Evolutionary conservation across 78 protist genomes (phyloP).

Genomic region (Dictyostelium intermedium): DNA sequence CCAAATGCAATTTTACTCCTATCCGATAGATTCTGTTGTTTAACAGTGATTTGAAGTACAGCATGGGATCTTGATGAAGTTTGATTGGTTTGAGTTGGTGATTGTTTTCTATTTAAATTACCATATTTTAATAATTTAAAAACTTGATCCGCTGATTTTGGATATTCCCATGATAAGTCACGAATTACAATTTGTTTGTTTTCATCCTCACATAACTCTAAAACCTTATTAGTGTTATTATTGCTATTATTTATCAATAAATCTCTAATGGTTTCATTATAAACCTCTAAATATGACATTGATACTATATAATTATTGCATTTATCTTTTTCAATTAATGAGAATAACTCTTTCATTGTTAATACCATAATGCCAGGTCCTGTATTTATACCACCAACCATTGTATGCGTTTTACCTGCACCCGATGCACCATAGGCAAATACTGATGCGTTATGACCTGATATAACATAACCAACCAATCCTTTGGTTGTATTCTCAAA

Average conservation of each 20-base stretch:
- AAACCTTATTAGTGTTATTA: background rate
- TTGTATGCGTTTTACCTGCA: conserved; percentile 93
- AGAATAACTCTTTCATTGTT: conserved; percentile 91
- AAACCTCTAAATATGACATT: conserved; percentile 92
- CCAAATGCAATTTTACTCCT: background rate
- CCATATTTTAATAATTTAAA: conserved; percentile 86
- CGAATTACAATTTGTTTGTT: conserved; percentile 50
- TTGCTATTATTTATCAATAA: conserved; percentile 38
- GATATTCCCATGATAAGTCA: conserved; percentile 58
- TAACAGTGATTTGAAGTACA: conserved; percentile 83
- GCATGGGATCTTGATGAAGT: conserved; percentile 96
- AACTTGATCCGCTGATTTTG: conserved; percentile 69
- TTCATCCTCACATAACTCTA: conserved; percentile 89
- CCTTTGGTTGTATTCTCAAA: conserved; percentile 61
- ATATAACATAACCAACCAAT: conserved; percentile 76
- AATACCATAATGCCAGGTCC: conserved; percentile 90
- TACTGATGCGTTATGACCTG: conserved; percentile 88
- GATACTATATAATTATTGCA: background rate
- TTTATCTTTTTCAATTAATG: conserved; percentile 38
- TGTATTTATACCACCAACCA: conserved; percentile 78
- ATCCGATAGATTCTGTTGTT: background rate
- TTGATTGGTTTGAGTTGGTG: conserved; percentile 94
- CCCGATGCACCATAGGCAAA: conserved; percentile 91
- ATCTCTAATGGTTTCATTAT: conserved; percentile 94
- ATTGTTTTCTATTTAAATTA: conserved; percentile 84